Conservation (phyloP, 768 basidiomycete genomes). For the Pleurotus ostreatus region DNA sequence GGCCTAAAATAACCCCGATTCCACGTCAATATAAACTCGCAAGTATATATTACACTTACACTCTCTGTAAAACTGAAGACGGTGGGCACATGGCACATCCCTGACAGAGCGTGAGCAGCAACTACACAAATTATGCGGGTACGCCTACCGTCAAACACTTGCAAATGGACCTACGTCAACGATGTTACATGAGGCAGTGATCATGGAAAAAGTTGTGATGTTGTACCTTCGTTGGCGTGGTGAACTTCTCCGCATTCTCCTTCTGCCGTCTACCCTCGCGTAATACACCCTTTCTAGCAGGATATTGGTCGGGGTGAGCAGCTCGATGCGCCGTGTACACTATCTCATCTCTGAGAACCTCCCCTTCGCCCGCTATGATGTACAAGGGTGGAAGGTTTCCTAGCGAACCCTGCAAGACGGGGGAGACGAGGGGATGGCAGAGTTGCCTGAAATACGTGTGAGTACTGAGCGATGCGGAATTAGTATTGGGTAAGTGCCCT, state of each 20-base stretch:
- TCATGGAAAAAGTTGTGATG: neutral
- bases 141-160: conserved; percentile 64
- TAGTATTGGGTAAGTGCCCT: conserved; percentile 16
- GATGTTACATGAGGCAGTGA: neutral
- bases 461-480: neutral
- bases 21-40: too few species aligned
- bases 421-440: conserved; percentile 69
- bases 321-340: conserved; percentile 78
- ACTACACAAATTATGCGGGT: neutral
- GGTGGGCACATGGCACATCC: conserved; percentile 72
- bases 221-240: conserved; percentile 45
- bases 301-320: conserved; percentile 65
- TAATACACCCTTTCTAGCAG: conserved; percentile 51
- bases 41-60: conserved; percentile 27
- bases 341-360: conserved; percentile 75
- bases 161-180: conserved; percentile 58
- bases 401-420: conserved; percentile 65
- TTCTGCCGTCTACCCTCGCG: conserved; percentile 40
- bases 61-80: conserved; percentile 64
- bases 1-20: conserved; percentile 30
- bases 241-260: conserved; percentile 48
- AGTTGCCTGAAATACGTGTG: conserved; percentile 38
- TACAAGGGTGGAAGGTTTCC: conserved; percentile 76
- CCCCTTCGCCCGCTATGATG: conserved; percentile 68
- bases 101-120: conserved; percentile 24